Percentiles rank a stretch among this genome's conserved stretches.
Evolutionary conservation across 2,329 filamentous ascomycete genomes (phyloP).

Genomic region (Pyrenophora teres): DNA sequence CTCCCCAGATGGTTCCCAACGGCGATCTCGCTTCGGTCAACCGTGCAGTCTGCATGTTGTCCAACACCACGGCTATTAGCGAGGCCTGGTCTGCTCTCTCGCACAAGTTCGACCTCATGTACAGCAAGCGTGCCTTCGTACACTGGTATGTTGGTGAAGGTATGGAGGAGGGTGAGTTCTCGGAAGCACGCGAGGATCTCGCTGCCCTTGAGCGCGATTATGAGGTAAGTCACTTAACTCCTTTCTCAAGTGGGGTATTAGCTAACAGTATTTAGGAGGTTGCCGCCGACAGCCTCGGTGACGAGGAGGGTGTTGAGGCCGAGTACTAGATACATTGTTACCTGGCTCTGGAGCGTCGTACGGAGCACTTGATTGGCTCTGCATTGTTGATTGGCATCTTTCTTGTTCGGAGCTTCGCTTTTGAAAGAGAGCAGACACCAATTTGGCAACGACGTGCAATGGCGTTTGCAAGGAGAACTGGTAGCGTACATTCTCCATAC

Average conservation of each 20-base stretch:
- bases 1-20: conserved; percentile 92
- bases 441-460: conserved; percentile 25
- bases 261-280: conserved; percentile 64
- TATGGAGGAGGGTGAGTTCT: conserved; percentile 99
- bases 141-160: conserved; percentile 99
- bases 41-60: conserved; percentile 98
- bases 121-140: conserved; percentile 99
- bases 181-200: conserved; percentile 96
- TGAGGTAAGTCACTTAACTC: conserved; percentile 45
- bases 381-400: conserved; percentile 36
- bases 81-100: conserved; percentile 97
- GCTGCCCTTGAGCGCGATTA: conserved; percentile 98
- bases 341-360: conserved; percentile 23
- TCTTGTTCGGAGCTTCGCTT: conserved; percentile 27
- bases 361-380: conserved; percentile 22
- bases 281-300: conserved; percentile 88
- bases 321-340: conserved; percentile 72
- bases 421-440: conserved; percentile 22
- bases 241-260: too few relatives aligned
- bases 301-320: conserved; percentile 80
- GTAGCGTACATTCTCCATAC: conserved; percentile 22
- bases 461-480: conserved; percentile 26
- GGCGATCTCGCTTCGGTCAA: conserved; percentile 97
- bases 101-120: conserved; percentile 99
- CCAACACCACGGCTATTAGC: conserved; percentile 97